Evolutionary conservation across 1,284 basidiomycete species (phyloP).

Genomic region (Austroboletus niveus): DNA sequence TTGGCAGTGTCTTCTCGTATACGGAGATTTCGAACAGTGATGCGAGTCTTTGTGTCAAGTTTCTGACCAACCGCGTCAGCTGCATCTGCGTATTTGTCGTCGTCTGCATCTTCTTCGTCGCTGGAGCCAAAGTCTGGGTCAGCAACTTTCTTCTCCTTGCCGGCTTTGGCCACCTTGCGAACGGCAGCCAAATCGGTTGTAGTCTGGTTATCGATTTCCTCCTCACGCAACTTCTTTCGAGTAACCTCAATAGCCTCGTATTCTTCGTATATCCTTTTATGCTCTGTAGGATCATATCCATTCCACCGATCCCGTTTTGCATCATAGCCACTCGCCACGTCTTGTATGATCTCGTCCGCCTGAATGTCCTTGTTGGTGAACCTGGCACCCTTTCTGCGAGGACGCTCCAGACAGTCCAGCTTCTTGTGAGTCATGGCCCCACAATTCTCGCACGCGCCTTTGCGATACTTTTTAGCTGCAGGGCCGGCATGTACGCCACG

Average conservation of each 20-base stretch:
- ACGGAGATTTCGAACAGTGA: slow-evolving; percentile 96
- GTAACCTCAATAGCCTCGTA: slow-evolving; percentile 93
- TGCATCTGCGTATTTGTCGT: slow-evolving; percentile 96
- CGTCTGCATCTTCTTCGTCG: slow-evolving; percentile 92
- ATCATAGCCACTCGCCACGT: slow-evolving; percentile 82
- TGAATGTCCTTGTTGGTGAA: slow-evolving; percentile 90
- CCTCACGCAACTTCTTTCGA: slow-evolving; percentile 86
- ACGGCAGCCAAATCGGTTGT: slow-evolving; percentile 84
- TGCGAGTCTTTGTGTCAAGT: slow-evolving; percentile 95
- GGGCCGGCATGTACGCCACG: slow-evolving; percentile 85
- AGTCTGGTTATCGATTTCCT: slow-evolving; percentile 95
- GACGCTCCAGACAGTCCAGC: slow-evolving; percentile 93
- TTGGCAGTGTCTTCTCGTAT: slow-evolving; percentile 99
- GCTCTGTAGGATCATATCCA: slow-evolving; percentile 90
- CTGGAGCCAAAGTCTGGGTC: slow-evolving; percentile 96
- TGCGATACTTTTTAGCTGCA: slow-evolving; percentile 93
- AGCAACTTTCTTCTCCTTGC: slow-evolving; percentile 58
- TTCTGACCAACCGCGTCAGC: slow-evolving; percentile 98
- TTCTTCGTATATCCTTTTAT: slow-evolving; percentile 88
- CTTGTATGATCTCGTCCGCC: slow-evolving; percentile 87
- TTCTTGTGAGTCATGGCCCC: slow-evolving; percentile 94
- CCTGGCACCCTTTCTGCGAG: slow-evolving; percentile 94
- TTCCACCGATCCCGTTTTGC: slow-evolving; percentile 99
- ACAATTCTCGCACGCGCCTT: slow-evolving; percentile 99
- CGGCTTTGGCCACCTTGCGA: slow-evolving; percentile 81